Base-by-base conservation (phyloP, 164 flowering plant genomes). In the Dillenia turbinata region DNA sequence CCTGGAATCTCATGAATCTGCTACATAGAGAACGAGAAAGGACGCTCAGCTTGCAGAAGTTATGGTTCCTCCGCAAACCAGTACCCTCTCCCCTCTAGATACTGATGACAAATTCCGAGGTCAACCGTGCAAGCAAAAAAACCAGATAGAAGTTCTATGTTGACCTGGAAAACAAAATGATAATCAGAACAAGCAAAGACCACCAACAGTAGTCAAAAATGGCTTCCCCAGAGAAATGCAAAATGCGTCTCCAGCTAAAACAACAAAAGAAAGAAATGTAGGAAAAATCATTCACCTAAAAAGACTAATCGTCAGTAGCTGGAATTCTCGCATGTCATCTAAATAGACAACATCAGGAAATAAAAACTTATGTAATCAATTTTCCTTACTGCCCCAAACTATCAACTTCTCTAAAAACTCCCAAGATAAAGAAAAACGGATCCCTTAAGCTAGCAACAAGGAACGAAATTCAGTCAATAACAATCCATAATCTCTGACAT, bases 1-100 rank as follows among this genome's bases (percentile, higher is more conserved):
- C 48, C 24, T 49, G 2, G 5, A 16, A 2, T 33, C 43, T 19
- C 10, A 54, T 56, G 19, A 8, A 14, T 15, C 16, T 12, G 15
- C 13, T 8, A 56, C 26, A 47, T 17, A 43, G 26, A 47, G 33
- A 59, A 68, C 43, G 70, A 76, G 83, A 78, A 79, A 73, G 83
- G 77, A 77, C 62, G 54, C 76, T 60, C 53, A 66, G 81, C 78
- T 69, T 78, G 72, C 75, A 72, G 84, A 76, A 74, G 76, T 62
- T 58, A 60, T 13, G 54, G 24, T 52, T 67, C 75, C 77, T 74
- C 77, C 60, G 57, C 73, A 66, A 77, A 73, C 80, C 71, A 71
- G 78, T 52, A 76, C 72, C 82, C 82, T 73, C 78, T 62, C 71
- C 65, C 81, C 55, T 64, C 66, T 57, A 16, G 8, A 57, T 44